phyloP scores from a whole-genome alignment of 1,139 yeast species.

The Candida sojae region DNA sequence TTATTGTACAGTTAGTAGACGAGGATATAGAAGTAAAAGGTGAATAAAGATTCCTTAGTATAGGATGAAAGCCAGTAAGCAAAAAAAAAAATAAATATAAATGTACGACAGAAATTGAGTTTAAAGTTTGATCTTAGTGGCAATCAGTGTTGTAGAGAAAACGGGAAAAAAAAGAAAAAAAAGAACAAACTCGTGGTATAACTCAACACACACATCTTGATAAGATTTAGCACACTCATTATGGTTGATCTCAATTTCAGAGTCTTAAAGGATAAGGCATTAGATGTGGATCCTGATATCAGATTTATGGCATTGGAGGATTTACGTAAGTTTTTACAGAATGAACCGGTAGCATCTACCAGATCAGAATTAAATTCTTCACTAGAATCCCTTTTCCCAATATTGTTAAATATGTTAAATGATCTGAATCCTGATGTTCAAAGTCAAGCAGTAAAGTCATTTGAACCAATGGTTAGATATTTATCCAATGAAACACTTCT shows the following conservation, averaged over 20 bases:
- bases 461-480: conserved; percentile 41
- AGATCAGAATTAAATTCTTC: conserved; percentile 21
- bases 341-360: conserved; percentile 19
- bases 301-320: conserved; percentile 88
- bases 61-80: neutral
- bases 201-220: neutral
- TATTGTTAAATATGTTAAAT: conserved; percentile 53
- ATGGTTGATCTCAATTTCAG: conserved; percentile 25
- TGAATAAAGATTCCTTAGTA: neutral
- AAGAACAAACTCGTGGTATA: too few relatives aligned
- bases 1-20: conserved; percentile 12
- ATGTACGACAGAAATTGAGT: conserved; percentile 7
- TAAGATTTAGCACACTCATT: neutral
- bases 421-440: conserved; percentile 80
- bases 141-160: neutral
- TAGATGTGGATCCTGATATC: conserved; percentile 78
- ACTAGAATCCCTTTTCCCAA: conserved; percentile 46
- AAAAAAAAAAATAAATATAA: neutral
- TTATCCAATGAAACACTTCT: conserved; percentile 27
- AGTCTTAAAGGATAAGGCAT: conserved; percentile 47
- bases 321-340: conserved; percentile 49
- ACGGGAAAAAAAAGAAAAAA: too few relatives aligned
- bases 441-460: conserved; percentile 69
- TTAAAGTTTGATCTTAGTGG: neutral
- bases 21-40: conserved; percentile 13